A percentile compares a stretch with the other conserved stretches of the same genome.
Conservation (phyloP, 768 basidiomycete genomes). For the Lentinula guzmanii region DNA sequence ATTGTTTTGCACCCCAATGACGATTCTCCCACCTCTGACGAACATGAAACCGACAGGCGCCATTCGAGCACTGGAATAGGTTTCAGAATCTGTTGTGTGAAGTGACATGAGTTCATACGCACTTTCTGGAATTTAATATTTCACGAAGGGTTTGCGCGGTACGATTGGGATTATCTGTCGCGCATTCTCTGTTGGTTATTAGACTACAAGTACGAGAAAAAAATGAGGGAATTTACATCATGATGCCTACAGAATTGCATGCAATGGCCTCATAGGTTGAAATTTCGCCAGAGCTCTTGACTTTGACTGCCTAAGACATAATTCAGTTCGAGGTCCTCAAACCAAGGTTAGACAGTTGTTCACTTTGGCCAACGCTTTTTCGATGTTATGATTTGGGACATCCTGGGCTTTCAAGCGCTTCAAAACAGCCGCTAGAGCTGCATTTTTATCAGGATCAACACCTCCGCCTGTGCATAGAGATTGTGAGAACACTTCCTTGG, state of each 20-base stretch:
- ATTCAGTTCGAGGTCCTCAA: neutral
- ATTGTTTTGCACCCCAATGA: conserved; percentile 29
- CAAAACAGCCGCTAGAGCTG: conserved; percentile 46
- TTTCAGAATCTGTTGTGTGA: neutral
- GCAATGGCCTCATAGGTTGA: conserved; percentile 60
- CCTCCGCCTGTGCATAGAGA: neutral
- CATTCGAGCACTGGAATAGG: conserved; percentile 44
- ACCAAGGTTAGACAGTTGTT: neutral
- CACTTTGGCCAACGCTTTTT: conserved; percentile 54
- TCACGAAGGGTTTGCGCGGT: conserved; percentile 54
- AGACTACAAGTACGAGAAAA: neutral
- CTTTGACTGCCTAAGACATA: conserved; percentile 36
- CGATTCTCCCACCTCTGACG: conserved; percentile 46
- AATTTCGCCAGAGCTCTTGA: conserved; percentile 40
- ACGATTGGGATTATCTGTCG: conserved; percentile 60
- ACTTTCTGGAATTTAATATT: conserved; percentile 38
- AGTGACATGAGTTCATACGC: neutral
- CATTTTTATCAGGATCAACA: conserved; percentile 25
- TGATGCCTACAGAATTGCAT: conserved; percentile 50
- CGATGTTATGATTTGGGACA: conserved; percentile 67
- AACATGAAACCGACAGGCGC: conserved; percentile 67
- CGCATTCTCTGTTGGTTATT: conserved; percentile 40
- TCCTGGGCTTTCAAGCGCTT: conserved; percentile 50
- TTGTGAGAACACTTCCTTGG: conserved; percentile 20
- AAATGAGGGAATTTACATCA: conserved; percentile 42